A percentile compares a stretch with the other conserved stretches of the same genome.
Evolutionary conservation across 2,329 filamentous ascomycete species (phyloP).

Genomic region (Pseudogymnoascus verrucosus): DNA sequence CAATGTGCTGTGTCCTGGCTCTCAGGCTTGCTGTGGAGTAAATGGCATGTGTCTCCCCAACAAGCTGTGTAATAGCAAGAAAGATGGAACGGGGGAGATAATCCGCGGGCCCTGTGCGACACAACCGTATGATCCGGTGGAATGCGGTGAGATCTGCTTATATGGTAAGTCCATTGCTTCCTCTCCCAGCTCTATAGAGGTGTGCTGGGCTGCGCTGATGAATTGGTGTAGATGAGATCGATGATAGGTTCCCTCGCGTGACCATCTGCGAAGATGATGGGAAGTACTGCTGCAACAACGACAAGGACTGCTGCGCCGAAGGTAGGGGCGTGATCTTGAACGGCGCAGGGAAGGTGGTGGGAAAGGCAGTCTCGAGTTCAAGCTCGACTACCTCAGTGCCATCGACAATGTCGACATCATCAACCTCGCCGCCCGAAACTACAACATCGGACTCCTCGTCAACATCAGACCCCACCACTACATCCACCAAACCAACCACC

Average conservation of each 20-base stretch:
- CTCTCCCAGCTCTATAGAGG: background rate
- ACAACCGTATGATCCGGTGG: background rate
- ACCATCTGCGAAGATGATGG: constrained; percentile 10
- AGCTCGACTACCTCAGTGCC: background rate
- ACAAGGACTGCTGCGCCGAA: background rate
- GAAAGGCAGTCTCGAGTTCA: background rate
- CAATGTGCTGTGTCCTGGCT: constrained; percentile 3
- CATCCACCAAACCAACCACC: background rate
- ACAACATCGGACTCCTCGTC: background rate
- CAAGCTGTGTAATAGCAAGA: constrained; percentile 6
- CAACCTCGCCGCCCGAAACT: background rate
- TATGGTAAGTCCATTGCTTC: constrained; percentile 3
- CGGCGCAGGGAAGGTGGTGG: background rate
- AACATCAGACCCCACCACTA: background rate
- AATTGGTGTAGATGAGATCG: constrained; percentile 8
- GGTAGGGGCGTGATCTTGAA: constrained; percentile 1
- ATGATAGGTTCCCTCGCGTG: constrained; percentile 1
- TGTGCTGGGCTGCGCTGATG: background rate
- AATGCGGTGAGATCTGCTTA: constrained; percentile 7
- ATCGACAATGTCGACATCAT: background rate
- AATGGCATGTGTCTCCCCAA: background rate
- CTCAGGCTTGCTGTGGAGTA: constrained; percentile 4
- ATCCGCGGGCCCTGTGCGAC: constrained; percentile 5
- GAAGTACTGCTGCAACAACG: constrained; percentile 10
- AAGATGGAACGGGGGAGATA: constrained; percentile 1